Evolutionary conservation across 306 rosid genomes (phyloP), one percentile per base, ranked within the genome.

Genomic region (Psophocarpus tetragonolobus): DNA sequence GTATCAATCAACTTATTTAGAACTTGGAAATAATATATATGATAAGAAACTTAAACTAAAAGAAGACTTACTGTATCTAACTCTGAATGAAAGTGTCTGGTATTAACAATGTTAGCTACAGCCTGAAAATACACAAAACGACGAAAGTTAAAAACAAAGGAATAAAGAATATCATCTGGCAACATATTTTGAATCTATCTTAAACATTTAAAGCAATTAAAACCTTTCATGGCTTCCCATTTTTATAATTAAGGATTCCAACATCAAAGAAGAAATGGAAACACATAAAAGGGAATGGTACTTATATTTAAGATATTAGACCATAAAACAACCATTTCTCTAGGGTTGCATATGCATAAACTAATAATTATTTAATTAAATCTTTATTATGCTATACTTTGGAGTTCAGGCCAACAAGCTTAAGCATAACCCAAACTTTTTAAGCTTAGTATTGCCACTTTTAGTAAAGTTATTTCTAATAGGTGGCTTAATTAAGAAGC

Each of bases 31-130:
- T 45, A 58, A 10, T 41, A 6, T n/a, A 41, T 58, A 41, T 33
- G 72, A 79, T 56, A 7, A 36, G 54, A 73, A 63, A 66, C 8
- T 63, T n/a, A 13, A 41, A 27, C 3, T 21, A 50, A 36, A 83
- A 66, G 15, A 73, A 62, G 76, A 82, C 90, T 73, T 91, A 94
- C 98, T 6, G 88, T 81, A 81, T 91, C 96, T 56, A 91, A 71
- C 21, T 82, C 76, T 24, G 90, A 80, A 35, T 53, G 53, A 56
- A 94, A 94, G 76, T 92, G 91, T 69, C 87, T 83, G 72, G 73
- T 39, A 62, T 85, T 53, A 68, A 84, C 60, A 78, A 94, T 90
- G 47, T 84, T 90, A 67, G 87, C 90, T 77, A 92, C 97, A 56
- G 96, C 95, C 98, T 94, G 94, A 61, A 87, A 88, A 64, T 77